Evolutionary conservation across 2,329 filamentous ascomycete species (phyloP), one percentile per base, ranked within the genome.

Genomic region (Xylariomycetidae sp.): DNA sequence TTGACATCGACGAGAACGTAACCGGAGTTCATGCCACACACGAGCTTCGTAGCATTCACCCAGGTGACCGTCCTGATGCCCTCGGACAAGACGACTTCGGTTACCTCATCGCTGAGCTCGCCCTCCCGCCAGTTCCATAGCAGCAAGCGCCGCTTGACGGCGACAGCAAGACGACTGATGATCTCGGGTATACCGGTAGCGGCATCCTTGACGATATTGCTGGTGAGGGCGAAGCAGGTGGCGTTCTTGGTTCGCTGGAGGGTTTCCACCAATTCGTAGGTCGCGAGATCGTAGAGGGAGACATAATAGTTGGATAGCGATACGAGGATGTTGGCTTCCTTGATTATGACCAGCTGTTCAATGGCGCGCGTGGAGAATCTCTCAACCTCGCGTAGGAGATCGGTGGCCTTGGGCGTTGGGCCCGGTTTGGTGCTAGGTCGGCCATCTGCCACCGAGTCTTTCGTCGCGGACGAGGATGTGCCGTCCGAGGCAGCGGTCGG

Each of bases 111-210:
- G 29, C 74, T 74, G 25, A 95, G 70, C 64, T 96, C 92, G 67
- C 88, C 92, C 57, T 95, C 89, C 50, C 92, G 84, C 92, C 93
- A 98, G 52, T 82, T 85, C 89, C 92, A 98, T 35, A 95, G 63
- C 40, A 96, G 59, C 32, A 98, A 70, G 50, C 85, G 85, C 52
- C 92, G 73, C 70, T 96, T 96, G 20, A 95, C 86, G 4, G 88
- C 88, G 9, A 98, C 90, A 6, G 88, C 92, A 32, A 98, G 67
- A 23, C 88, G 74, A 35, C 87, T 94, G 44, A 96, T 89, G 35
- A 98, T 93, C 47, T 90, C 86, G 1, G 88, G 89, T 31, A 98
- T 89, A 16, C 85, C 85, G 0, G 87, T 95, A 31, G 78, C 76
- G 5, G 79, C 65, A 58, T 98, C 92, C 57, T 92, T 90, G 47